Evolutionary conservation across 2,329 filamentous ascomycete species (phyloP).

Genomic region (Colletotrichum sp.): DNA sequence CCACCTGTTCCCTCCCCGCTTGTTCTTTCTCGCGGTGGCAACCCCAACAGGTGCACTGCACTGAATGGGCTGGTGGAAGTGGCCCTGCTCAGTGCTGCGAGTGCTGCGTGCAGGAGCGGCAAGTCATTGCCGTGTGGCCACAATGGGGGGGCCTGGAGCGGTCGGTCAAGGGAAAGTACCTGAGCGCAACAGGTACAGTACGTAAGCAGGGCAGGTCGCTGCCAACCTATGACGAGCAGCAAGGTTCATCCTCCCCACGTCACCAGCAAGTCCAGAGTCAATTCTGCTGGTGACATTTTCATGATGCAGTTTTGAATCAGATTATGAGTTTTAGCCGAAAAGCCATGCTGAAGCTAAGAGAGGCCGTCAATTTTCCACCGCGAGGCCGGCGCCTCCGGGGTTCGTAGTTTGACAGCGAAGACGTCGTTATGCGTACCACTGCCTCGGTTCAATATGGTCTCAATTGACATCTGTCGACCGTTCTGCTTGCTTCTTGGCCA

Average conservation of each 20-base stretch:
- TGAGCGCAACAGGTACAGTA: not conserved
- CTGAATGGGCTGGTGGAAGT: not conserved
- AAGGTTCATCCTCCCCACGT: not conserved
- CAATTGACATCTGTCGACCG: not conserved
- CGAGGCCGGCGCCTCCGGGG: not conserved
- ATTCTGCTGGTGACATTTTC: not conserved
- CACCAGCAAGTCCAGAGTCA: slow-evolving; percentile 1
- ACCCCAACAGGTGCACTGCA: not conserved
- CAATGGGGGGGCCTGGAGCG: not conserved
- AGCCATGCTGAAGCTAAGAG: not conserved
- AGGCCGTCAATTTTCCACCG: too few species aligned
- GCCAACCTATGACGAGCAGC: not conserved
- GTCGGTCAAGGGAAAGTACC: not conserved
- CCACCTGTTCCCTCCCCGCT: slow-evolving; percentile 1
- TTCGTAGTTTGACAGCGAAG: not conserved
- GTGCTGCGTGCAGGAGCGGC: not conserved
- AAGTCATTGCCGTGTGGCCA: not conserved
- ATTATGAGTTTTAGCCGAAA: not conserved
- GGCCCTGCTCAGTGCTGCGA: not conserved
- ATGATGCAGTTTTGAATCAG: not conserved
- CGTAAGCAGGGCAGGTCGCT: not conserved
- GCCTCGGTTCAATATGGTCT: not conserved
- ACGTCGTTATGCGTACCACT: not conserved
- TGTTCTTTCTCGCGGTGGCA: not conserved
- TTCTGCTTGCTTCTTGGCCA: not conserved